A percentile compares a stretch with the other conserved stretches of the same genome.
phyloP scores from a whole-genome alignment of 192 early-diverging fungal genomes.

The Linnemannia exigua region DNA sequence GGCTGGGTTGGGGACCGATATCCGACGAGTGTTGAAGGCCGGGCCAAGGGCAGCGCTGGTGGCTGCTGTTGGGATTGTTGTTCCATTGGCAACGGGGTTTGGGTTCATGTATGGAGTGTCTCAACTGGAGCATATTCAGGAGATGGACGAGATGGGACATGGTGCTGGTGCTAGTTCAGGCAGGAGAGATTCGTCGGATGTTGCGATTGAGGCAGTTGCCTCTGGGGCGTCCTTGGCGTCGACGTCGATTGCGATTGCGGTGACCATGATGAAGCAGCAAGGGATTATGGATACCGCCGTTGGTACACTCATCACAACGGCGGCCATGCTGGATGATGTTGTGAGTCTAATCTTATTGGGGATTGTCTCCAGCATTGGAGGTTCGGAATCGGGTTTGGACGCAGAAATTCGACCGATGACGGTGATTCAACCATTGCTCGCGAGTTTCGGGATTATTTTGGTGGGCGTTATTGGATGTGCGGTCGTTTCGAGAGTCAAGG shows the following conservation, averaged over 20 bases:
- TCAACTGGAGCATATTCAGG: conserved; percentile 8
- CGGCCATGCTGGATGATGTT: conserved; percentile 49
- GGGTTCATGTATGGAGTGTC: conserved; percentile 38
- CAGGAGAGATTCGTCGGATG: background rate
- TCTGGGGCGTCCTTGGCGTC: conserved; percentile 57
- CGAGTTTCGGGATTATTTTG: conserved; percentile 38
- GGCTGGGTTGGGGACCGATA: conserved; percentile 23
- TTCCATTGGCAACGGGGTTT: conserved; percentile 44
- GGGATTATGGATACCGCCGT: conserved; percentile 23
- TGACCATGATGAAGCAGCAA: conserved; percentile 48
- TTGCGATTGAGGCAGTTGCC: conserved; percentile 23
- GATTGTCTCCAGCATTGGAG: conserved; percentile 37
- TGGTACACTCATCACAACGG: conserved; percentile 45
- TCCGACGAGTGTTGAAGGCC: conserved; percentile 7
- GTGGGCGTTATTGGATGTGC: conserved; percentile 31
- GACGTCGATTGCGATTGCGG: conserved; percentile 48
- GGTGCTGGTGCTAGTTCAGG: background rate
- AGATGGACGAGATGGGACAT: background rate
- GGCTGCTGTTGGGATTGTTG: conserved; percentile 27
- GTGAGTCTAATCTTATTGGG: conserved; percentile 40
- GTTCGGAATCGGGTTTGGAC: background rate
- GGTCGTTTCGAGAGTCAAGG: background rate
- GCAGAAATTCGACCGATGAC: conserved; percentile 30
- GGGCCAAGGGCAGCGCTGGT: conserved; percentile 22
- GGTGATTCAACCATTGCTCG: conserved; percentile 40